Percentiles rank a stretch among this genome's conserved stretches.
Conservation (phyloP, 2,329 filamentous ascomycete genomes). For the Phialophora expanda region DNA sequence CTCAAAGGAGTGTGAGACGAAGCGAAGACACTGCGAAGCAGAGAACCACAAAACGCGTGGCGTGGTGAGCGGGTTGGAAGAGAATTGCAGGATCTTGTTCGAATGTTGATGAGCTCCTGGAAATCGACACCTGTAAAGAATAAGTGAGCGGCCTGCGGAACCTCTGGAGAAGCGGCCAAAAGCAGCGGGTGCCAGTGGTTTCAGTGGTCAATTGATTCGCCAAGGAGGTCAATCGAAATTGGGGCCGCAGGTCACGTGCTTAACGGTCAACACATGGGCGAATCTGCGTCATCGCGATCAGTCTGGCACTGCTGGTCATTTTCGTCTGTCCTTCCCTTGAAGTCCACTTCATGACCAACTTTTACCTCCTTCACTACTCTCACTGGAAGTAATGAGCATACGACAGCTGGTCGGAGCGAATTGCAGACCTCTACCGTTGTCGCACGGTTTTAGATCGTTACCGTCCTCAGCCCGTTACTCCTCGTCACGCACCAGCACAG, state of each 20-base stretch:
- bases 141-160: constrained; percentile 20
- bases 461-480: constrained; percentile 15
- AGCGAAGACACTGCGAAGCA: constrained; percentile 23
- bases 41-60: constrained; percentile 28
- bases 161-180: constrained; percentile 13
- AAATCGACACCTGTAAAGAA: constrained; percentile 32
- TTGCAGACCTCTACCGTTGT: constrained; percentile 18
- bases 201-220: not conserved
- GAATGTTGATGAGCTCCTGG: constrained; percentile 35
- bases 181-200: constrained; percentile 1
- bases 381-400: constrained; percentile 29
- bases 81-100: constrained; percentile 18
- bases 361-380: not conserved
- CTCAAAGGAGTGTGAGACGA: constrained; percentile 32
- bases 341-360: not conserved
- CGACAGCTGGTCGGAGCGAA: constrained; percentile 5
- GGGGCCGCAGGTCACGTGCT: not conserved
- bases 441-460: constrained; percentile 4
- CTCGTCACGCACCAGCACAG: constrained; percentile 20
- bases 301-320: not conserved
- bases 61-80: constrained; percentile 5
- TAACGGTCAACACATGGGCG: not conserved
- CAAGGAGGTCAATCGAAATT: not conserved
- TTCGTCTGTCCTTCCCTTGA: not conserved
- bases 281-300: not conserved